phyloP scores from a whole-genome alignment of 805 yeast genomes.

The Wickerhamomyces subpelliculosus region DNA sequence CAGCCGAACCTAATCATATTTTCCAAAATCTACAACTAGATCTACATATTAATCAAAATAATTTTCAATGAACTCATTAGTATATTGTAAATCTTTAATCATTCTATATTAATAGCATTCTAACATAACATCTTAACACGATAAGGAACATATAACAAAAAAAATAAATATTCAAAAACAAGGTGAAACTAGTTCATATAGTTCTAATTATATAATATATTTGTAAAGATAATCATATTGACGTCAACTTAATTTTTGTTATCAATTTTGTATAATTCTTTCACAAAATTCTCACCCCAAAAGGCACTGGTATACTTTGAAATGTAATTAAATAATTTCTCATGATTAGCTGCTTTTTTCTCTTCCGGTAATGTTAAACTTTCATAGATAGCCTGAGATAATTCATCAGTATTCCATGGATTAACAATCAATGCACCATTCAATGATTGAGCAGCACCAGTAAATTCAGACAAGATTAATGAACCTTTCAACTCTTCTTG shows the following conservation, averaged over 20 bases:
- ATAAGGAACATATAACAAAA: no score
- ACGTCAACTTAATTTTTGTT: conserved; percentile 7
- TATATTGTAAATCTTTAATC: no score
- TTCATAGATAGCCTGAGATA: conserved; percentile 79
- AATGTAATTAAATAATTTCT: conserved; percentile 79
- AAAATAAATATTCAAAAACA: no score
- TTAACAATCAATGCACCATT: conserved; percentile 92
- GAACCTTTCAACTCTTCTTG: conserved; percentile 83
- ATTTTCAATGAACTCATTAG: no score
- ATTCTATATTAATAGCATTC: no score
- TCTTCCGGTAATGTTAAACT: conserved; percentile 81
- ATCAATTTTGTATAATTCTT: conserved; percentile 55
- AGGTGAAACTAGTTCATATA: neutral
- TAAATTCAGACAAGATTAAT: conserved; percentile 85
- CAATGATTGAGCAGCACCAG: conserved; percentile 98
- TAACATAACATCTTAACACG: no score
- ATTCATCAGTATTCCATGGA: conserved; percentile 97
- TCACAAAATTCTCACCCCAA: conserved; percentile 96
- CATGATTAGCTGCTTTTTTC: conserved; percentile 70
- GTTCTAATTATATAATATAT: neutral
- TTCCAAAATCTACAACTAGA: no score
- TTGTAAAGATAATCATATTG: neutral
- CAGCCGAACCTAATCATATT: no score
- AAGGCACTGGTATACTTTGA: conserved; percentile 90
- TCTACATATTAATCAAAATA: no score